Base-by-base conservation (phyloP, 345 rosid species). In the Punica granatum region DNA sequence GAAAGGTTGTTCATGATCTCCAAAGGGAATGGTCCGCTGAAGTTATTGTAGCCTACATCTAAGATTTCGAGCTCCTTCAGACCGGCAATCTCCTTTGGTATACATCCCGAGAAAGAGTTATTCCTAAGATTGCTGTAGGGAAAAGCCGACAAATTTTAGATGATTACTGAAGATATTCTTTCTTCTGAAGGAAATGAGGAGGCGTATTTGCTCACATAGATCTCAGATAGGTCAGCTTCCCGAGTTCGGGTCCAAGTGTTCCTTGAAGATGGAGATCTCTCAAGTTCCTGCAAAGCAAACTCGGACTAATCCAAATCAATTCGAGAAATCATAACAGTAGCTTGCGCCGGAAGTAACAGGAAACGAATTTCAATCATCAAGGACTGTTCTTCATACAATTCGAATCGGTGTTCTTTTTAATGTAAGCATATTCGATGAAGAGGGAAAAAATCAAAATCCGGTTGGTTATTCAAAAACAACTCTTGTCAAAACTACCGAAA, bases 11-110 rank as follows among this genome's bases (percentile, higher is more conserved):
- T 74, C 69, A 53, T 65, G 69, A 82, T 72, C 46, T 74, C 70
- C 32, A 79, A 76, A 46, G 89, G 83, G 68, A 87, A 81, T 8
- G 78, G 65, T 41, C 87, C 90, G 41, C 82, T 83, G 54, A 93
- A 89, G 81, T 90, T 86, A 78, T 93, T 93, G 60, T 70, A 78
- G 79, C 88, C 86, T 77, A 93, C 78, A 76, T 93, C 98, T 86
- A 93, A 81, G 71, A 78, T 74, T 78, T 90, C 87, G 77, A 93
- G 80, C 77, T 82, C 87, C 76, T 76, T 83, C 80, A 93, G 48
- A 51, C 82, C 77, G 70, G 85, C 74, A 59, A 90, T 78, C 79
- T 89, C 98, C 71, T 80, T 60, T 69, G 97, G 98, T 67, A 90
- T 73, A 56, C 41, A 70, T 44, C 97, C 96, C 32, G 67, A 72